Percentiles rank a stretch among this genome's conserved stretches.
Conservation (phyloP, 352 stramenopile species). For the Globisporangium yorkense region DNA sequence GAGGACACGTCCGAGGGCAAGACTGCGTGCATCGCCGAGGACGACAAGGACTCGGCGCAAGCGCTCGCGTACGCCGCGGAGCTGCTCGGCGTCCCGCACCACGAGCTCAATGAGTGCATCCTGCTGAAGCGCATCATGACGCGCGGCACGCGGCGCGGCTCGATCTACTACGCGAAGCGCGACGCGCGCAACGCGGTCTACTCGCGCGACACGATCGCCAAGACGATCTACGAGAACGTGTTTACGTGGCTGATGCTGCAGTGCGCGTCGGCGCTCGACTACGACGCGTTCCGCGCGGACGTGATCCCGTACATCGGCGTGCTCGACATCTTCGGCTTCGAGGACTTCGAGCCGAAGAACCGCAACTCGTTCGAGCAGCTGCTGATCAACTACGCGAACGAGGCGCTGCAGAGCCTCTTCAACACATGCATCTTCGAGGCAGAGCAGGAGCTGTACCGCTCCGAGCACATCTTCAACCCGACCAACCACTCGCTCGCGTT, state of each 20-base stretch:
- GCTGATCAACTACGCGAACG: slow-evolving; percentile 92
- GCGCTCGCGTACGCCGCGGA: slow-evolving; percentile 43
- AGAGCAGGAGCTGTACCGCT: slow-evolving; percentile 79
- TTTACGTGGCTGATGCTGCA: slow-evolving; percentile 88
- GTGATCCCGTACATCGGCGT: slow-evolving; percentile 88
- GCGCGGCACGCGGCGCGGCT: slow-evolving; percentile 59
- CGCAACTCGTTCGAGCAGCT: slow-evolving; percentile 90
- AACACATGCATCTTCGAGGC: slow-evolving; percentile 86
- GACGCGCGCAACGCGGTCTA: slow-evolving; percentile 54
- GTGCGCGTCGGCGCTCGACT: slow-evolving; percentile 70
- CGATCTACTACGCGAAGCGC: slow-evolving; percentile 77
- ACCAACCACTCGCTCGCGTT: slow-evolving; percentile 80
- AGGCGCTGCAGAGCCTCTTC: slow-evolving; percentile 87
- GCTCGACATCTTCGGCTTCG: slow-evolving; percentile 92
- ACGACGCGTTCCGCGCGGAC: slow-evolving; percentile 74
- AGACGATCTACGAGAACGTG: slow-evolving; percentile 85
- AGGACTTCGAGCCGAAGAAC: slow-evolving; percentile 86
- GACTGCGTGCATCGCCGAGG: slow-evolving; percentile 48
- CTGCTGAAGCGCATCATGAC: slow-evolving; percentile 80
- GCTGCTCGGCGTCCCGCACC: slow-evolving; percentile 56
- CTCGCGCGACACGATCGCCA: slow-evolving; percentile 86
- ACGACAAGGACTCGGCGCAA: slow-evolving; percentile 40
- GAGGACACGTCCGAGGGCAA: slow-evolving; percentile 72
- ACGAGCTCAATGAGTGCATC: slow-evolving; percentile 68
- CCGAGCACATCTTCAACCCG: slow-evolving; percentile 79